Conservation (phyloP, 2,329 filamentous ascomycete genomes). For the Xylaria sp. region DNA sequence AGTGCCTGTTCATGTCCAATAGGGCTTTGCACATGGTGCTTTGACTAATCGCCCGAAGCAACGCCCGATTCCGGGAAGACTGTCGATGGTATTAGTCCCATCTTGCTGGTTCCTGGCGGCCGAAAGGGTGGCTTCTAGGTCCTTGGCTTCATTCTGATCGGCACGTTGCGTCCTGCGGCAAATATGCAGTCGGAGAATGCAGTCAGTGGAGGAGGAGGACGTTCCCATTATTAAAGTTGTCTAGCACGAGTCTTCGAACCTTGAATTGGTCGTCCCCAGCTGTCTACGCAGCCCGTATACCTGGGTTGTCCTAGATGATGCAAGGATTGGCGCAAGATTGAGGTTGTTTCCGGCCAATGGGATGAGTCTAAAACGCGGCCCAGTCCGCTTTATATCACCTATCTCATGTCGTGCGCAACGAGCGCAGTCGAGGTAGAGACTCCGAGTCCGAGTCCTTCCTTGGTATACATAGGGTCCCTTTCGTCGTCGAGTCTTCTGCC, state of each 20-base stretch:
- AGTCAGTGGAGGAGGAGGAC: background rate
- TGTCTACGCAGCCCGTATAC: slow-evolving; percentile 9
- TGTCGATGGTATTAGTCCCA: background rate
- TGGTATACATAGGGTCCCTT: too few species aligned
- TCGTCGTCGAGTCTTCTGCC: background rate
- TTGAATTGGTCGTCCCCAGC: slow-evolving; percentile 2
- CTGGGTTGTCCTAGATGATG: slow-evolving; percentile 5
- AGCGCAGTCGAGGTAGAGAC: background rate
- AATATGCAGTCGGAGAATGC: background rate
- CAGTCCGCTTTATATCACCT: too few species aligned
- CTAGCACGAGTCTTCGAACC: slow-evolving; percentile 9
- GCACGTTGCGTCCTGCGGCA: slow-evolving; percentile 8
- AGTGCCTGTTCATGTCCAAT: background rate
- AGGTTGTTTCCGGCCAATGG: slow-evolving; percentile 26
- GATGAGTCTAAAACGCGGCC: slow-evolving; percentile 10
- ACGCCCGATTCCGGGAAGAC: too few species aligned
- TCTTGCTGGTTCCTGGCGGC: slow-evolving; percentile 1
- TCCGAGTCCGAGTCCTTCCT: background rate
- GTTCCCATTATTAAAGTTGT: slow-evolving; percentile 3
- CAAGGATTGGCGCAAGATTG: slow-evolving; percentile 9
- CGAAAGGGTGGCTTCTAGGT: slow-evolving; percentile 4
- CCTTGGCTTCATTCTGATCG: slow-evolving; percentile 20
- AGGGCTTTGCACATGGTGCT: background rate
- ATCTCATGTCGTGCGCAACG: too few species aligned
- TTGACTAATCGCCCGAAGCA: background rate